Base-by-base conservation (phyloP, 495 filamentous ascomycete species). In the Venustampulla echinocandica region DNA sequence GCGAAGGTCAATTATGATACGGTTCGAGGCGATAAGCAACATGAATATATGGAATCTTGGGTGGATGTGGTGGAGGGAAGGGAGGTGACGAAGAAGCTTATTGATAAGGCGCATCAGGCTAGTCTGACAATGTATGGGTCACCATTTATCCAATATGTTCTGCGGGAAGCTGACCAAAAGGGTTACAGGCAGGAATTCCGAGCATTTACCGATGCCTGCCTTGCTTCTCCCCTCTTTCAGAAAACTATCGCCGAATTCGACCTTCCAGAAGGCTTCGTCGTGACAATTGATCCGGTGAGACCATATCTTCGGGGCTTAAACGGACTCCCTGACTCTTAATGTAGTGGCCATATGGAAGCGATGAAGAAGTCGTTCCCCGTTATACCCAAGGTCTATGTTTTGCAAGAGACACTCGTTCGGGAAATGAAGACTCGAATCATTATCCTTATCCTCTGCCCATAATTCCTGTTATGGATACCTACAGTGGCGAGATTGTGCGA, bases 391-490 rank as follows among this genome's bases (percentile, higher is more conserved):
- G 80, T 47, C 71, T 78, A 0, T 49, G 55, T 9, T 75, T 68
- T 50, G 68, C 73, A 27, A 64, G 69, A 22, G 70, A 78, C 51
- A 59, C 62, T 0, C 73, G 75, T 47, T 53, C 70, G 0, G 47
- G 58, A 10, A 77, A 82, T 54, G 55, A 62, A 10, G 81, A 85
- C 49, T 76, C 71, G 24, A 90, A 88, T 58, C 82, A 90, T 54
- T 94, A 92, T 59, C 75, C 82, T 0, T 73, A 85, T 18, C 87
- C 87, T 0, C 71, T 87, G 37, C 73, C 82, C 18, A 81, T 92
- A 50, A 87, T 81, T 4, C 85, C 86, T 0, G 83, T 92, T n/a
- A 70, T 93, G 39, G 79, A 82, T 55, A 76, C 73, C 0, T 66
- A 74, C 17, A 77, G 71, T 1, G 70, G 69, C 53, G 69, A 81